phyloP scores from a whole-genome alignment of 495 filamentous ascomycete species.

The Hypoxylon intermedium region DNA sequence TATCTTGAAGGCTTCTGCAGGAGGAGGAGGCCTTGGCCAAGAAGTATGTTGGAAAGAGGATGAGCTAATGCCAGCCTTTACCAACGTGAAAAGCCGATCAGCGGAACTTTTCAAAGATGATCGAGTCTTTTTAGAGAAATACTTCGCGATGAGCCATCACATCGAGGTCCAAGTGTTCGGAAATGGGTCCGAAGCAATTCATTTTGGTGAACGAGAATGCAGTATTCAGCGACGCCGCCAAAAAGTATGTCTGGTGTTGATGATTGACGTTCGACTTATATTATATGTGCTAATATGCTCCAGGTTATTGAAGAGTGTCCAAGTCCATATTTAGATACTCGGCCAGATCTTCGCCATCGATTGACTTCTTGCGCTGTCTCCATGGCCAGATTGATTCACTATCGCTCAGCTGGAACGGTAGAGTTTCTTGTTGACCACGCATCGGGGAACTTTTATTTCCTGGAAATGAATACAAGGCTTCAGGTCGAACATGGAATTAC shows the following conservation, averaged over 20 bases:
- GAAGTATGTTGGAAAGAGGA: too few species aligned
- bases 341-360: slow-evolving; percentile 53
- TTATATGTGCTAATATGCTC: slow-evolving; percentile 47
- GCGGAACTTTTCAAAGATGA: too few species aligned
- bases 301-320: slow-evolving; percentile 50
- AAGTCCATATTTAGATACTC: slow-evolving; percentile 50
- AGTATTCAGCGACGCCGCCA: slow-evolving; percentile 62
- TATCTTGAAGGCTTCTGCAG: too few species aligned
- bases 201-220: slow-evolving; percentile 66
- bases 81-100: too few species aligned
- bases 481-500: slow-evolving; percentile 75
- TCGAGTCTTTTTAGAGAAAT: too few species aligned
- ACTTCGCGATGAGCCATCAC: too few species aligned
- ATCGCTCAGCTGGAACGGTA: slow-evolving; percentile 66
- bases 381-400: slow-evolving; percentile 60
- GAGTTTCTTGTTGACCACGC: slow-evolving; percentile 70
- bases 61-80: too few species aligned
- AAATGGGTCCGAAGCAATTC: slow-evolving; percentile 58
- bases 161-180: slow-evolving; percentile 59
- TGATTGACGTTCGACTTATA: neutral
- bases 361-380: slow-evolving; percentile 59
- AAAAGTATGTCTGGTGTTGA: slow-evolving; percentile 13
- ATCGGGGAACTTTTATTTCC: slow-evolving; percentile 66
- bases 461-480: slow-evolving; percentile 72
- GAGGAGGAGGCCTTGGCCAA: too few species aligned